Conservation (phyloP, 345 rosid species). For the Pistacia atlantica region DNA sequence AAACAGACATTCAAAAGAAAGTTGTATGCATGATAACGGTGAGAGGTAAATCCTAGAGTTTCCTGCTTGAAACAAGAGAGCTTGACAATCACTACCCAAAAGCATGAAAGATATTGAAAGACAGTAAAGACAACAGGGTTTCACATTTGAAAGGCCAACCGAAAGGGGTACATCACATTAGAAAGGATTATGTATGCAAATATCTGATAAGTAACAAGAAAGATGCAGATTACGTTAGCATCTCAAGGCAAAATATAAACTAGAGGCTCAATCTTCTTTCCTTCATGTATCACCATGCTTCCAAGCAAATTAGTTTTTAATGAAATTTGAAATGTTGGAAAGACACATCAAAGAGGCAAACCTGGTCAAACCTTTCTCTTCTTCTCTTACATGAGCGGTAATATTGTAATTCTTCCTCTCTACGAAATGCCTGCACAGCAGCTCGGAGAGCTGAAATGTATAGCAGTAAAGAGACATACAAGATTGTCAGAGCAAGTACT, state of each 20-base stretch:
- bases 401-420: slow-evolving; percentile 66
- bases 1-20: background rate
- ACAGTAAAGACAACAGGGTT: background rate
- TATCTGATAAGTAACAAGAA: background rate
- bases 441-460: slow-evolving; percentile 62
- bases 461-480: slow-evolving; percentile 5
- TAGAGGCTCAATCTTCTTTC: background rate
- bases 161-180: background rate
- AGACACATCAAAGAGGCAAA: slow-evolving; percentile 24
- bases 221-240: background rate
- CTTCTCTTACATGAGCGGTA: slow-evolving; percentile 70
- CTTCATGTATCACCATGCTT: background rate
- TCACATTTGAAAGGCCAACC: background rate
- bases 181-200: background rate
- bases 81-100: background rate
- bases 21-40: background rate
- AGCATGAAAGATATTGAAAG: background rate
- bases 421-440: slow-evolving; percentile 82
- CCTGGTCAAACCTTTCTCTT: slow-evolving; percentile 89
- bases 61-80: background rate
- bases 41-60: background rate
- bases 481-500: background rate
- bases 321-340: slow-evolving; percentile 8
- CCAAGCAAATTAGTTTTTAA: background rate
- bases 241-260: background rate